Evolutionary conservation across 1,284 basidiomycete species (phyloP), one percentile per base, ranked within the genome.

Genomic region (Termitomyces sp.): DNA sequence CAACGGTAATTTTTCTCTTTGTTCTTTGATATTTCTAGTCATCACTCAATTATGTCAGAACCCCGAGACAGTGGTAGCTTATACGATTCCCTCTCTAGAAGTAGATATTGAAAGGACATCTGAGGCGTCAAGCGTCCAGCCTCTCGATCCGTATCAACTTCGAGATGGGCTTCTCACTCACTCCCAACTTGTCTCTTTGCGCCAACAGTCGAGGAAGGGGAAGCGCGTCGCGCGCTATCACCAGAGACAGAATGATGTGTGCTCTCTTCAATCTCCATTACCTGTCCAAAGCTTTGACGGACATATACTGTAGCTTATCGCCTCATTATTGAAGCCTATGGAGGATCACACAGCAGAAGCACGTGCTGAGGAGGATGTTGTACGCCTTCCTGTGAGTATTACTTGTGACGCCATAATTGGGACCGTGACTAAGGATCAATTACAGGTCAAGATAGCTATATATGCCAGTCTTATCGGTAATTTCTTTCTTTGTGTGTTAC

Each of bases 381-480:
- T 79, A 36, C 82, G 86, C 34, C 64, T 89, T 49, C 78, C 86
- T 10, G 90, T 90, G 65, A 60, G 82, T 67, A n/a, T 36, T 44
- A 36, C 58, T 24, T 24, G 3, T 24, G 58, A 19, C 9, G 26
- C 10, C 36, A 15, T 38, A 28, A 21, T 17, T 5, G 33, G 17
- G 8, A 8, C 13, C 24, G 65, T 19, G 59, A 65, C 47, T 67
- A 58, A 50, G 48, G 28, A 26, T 51, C 50, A 33, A 10, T 36
- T 60, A 63, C 67, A 94, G 84, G 84, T 96, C 60, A 91, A 88
- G 73, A 88, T 96, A 52, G 94, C 95, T 5, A 74, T 98, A 30
- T 93, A 86, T 70, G 86, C 87, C 17, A 94, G 90, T 65, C 79
- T 98, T 43, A 65, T 80, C 31, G 79, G 83, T 54, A 98, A 98